Percentiles rank a stretch among this genome's conserved stretches.
Conservation (phyloP, 2,329 filamentous ascomycete genomes). For the Diaporthe vexans region DNA sequence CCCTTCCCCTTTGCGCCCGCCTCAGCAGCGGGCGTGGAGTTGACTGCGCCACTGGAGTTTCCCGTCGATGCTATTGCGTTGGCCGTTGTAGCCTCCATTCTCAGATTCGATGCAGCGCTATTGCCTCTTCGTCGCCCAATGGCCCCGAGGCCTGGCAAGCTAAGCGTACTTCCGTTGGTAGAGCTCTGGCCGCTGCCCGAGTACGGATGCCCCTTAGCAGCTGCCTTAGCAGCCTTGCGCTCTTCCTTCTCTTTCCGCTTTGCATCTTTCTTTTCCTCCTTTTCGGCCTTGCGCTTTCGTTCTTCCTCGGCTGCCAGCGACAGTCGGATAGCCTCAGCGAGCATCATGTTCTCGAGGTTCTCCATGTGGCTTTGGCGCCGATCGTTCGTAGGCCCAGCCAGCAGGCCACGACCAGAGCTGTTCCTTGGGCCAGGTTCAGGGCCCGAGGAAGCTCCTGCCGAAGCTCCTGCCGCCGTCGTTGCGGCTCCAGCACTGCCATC, state of each 20-base stretch:
- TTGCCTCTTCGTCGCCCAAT: conserved; percentile 72
- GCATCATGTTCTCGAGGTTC: conserved; percentile 97
- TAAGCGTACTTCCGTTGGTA: conserved; percentile 75
- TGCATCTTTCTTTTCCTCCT: conserved; percentile 83
- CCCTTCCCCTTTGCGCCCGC: conserved; percentile 74
- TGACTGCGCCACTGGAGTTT: conserved; percentile 49
- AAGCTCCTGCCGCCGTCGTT: conserved; percentile 45
- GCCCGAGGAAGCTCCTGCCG: conserved; percentile 44
- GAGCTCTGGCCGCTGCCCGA: conserved; percentile 60
- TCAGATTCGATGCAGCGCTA: conserved; percentile 71
- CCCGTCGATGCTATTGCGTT: conserved; percentile 56
- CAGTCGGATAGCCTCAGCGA: conserved; percentile 93
- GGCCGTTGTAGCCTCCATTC: conserved; percentile 68
- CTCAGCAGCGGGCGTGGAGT: conserved; percentile 43
- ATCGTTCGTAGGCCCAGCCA: conserved; percentile 44
- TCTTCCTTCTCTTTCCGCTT: conserved; percentile 90
- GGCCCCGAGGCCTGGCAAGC: conserved; percentile 69
- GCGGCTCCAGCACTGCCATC: conserved; percentile 47
- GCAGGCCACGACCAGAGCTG: conserved; percentile 48
- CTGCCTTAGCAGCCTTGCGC: conserved; percentile 81
- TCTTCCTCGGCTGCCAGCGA: conserved; percentile 96
- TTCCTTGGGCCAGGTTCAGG: conserved; percentile 53
- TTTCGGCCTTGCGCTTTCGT: conserved; percentile 86
- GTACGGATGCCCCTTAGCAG: conserved; percentile 55
- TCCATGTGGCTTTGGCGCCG: conserved; percentile 73